phyloP scores from a whole-genome alignment of 768 basidiomycete genomes.

The Calocybe gangraenosa region DNA sequence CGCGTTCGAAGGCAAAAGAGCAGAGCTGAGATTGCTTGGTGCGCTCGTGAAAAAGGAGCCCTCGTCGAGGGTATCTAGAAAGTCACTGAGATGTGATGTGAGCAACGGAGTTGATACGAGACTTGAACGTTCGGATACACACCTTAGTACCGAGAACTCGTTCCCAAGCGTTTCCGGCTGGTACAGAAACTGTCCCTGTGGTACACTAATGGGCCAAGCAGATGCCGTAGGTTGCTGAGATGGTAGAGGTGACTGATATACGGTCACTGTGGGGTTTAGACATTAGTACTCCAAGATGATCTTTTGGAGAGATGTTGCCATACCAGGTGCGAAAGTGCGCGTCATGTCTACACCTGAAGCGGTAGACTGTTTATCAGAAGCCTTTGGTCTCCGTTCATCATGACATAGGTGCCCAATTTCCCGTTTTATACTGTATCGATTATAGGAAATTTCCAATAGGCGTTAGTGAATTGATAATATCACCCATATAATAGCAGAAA shows the following conservation, averaged over 20 bases:
- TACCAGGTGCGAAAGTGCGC: slow-evolving; percentile 44
- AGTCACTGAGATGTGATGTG: slow-evolving; percentile 51
- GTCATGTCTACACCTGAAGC: slow-evolving; percentile 27
- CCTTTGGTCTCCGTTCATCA: slow-evolving; percentile 70
- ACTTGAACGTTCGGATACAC: slow-evolving; percentile 19
- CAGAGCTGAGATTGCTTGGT: slow-evolving; percentile 39
- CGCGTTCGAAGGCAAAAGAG: slow-evolving; percentile 42
- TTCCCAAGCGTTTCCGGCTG: slow-evolving; percentile 74
- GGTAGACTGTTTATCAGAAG: slow-evolving; percentile 36
- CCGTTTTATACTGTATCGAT: slow-evolving; percentile 75
- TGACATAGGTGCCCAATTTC: slow-evolving; percentile 95
- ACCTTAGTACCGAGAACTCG: slow-evolving; percentile 81
- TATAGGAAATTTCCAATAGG: not conserved
- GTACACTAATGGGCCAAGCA: slow-evolving; percentile 51
- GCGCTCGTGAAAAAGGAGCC: slow-evolving; percentile 75
- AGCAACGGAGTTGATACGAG: not conserved
- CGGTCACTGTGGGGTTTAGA: slow-evolving; percentile 28
- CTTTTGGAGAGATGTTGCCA: slow-evolving; percentile 11
- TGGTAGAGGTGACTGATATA: slow-evolving; percentile 31
- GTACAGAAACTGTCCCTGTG: slow-evolving; percentile 56
- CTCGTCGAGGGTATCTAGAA: slow-evolving; percentile 84
- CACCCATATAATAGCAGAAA: not conserved
- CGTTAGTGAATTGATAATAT: slow-evolving; percentile 4
- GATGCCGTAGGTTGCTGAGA: slow-evolving; percentile 27
- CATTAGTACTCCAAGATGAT: not conserved